Evolutionary conservation across 768 basidiomycete genomes (phyloP), one percentile per base, ranked within the genome.

Genomic region (Phaeotremella skinneri): DNA sequence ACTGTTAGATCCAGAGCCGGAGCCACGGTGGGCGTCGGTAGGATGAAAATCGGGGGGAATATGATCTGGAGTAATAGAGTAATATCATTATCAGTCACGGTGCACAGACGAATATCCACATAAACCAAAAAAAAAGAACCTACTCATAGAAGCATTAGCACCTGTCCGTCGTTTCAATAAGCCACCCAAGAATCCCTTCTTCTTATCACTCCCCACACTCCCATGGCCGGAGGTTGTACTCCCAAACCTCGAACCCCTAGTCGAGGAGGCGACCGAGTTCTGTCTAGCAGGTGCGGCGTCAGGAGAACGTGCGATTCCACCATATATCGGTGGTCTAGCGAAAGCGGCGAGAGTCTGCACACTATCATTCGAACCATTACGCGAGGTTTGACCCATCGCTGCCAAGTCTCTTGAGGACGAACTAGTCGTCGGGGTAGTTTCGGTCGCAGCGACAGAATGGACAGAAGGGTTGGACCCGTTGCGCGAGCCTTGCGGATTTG

Each of bases 181-280:
- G 0, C 72, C 72, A 17, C 70, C 66, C 14, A 75, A 64, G 32
- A 76, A 64, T 0, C 75, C 75, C 56, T 70, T 72, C 58, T 72
- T 73, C 67, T 66, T 73, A 14, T 73, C 71, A 27, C 54, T 64
- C 2, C 61, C 48, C 16, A 52, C 34, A 47, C 53, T 57, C 1
- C 61, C 65, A 3, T 29, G 30, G 7, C 55, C 56, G 3, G 56
- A 56, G 14, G 59, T 63, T 11, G 64, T 67, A 41, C 69, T 72
- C 2, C 66, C 70, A n/a, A 70, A 55, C 41, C 74, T 55, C 14
- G 52, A 45, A 9, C 43, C 43, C 21, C 43, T 7, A 20, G 43
- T 14, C 20, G 43, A 14, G n/a, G 37, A n/a, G 23, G 43, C 43
- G 7, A 45, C 43, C 13, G 43, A 45, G 25, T 31, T 34, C n/a